Conservation (phyloP, 208 protist genomes). For the Crithidia acanthocephali region DNA sequence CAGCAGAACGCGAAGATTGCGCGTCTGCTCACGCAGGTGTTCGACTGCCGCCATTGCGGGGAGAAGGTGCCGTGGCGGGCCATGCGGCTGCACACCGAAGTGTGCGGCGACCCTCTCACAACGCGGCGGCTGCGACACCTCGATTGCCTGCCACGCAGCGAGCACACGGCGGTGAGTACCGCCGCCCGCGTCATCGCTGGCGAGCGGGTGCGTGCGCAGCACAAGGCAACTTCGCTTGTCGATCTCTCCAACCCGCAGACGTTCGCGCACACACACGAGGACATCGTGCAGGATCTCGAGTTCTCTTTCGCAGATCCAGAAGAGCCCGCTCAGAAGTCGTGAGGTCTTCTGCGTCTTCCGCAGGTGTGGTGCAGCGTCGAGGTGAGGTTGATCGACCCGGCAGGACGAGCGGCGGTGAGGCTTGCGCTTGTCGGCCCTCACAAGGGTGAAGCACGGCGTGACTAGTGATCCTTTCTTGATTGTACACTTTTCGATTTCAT, state of each 20-base stretch:
- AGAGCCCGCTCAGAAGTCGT: background rate
- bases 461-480: too few species aligned
- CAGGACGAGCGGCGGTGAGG: too few species aligned
- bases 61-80: slow-evolving; percentile 50
- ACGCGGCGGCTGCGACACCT: slow-evolving; percentile 47
- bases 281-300: slow-evolving; percentile 73
- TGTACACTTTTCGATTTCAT: too few species aligned
- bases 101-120: slow-evolving; percentile 76
- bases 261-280: slow-evolving; percentile 78
- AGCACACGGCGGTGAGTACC: slow-evolving; percentile 64
- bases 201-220: slow-evolving; percentile 35
- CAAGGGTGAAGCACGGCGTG: too few species aligned
- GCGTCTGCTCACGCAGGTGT: slow-evolving; percentile 26
- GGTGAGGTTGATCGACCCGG: too few species aligned
- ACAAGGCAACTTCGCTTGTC: slow-evolving; percentile 69
- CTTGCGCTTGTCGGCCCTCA: too few species aligned
- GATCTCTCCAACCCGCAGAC: slow-evolving; percentile 78
- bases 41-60: slow-evolving; percentile 64
- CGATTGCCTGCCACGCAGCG: slow-evolving; percentile 72
- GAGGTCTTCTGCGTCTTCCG: background rate
- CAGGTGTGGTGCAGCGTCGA: too few species aligned
- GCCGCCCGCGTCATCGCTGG: slow-evolving; percentile 40
- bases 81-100: slow-evolving; percentile 50
- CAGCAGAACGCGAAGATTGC: slow-evolving; percentile 3
- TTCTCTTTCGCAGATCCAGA: slow-evolving; percentile 43